Evolutionary conservation across 1,139 yeast species (phyloP).

Genomic region (Candida smagusa): DNA sequence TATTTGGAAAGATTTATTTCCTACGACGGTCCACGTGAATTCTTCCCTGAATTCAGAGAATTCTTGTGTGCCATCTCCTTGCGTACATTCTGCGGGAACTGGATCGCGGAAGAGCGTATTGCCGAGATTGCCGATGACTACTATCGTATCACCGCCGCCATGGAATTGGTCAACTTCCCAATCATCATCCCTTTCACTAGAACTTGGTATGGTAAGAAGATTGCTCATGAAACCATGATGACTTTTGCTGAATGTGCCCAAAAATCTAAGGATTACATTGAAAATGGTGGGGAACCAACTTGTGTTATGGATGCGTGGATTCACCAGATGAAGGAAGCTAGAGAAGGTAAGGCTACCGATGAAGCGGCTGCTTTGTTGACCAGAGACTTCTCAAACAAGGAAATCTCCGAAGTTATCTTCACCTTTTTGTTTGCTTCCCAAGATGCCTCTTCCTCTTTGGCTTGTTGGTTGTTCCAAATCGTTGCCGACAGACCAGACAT

Average conservation of each 20-base stretch:
- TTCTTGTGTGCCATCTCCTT: conserved; percentile 90
- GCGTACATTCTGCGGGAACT: conserved; percentile 92
- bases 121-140: conserved; percentile 86
- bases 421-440: conserved; percentile 96
- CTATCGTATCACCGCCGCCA: conserved; percentile 87
- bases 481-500: conserved; percentile 95
- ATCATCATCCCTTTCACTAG: conserved; percentile 92
- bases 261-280: conserved; percentile 76
- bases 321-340: conserved; percentile 74
- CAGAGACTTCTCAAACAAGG: conserved; percentile 84
- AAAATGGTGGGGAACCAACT: conserved; percentile 70
- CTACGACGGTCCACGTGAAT: conserved; percentile 61
- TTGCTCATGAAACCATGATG: conserved; percentile 92
- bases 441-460: conserved; percentile 96
- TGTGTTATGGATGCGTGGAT: conserved; percentile 98
- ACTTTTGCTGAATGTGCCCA: conserved; percentile 86
- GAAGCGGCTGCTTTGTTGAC: conserved; percentile 56
- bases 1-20: conserved; percentile 68
- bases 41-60: conserved; percentile 93
- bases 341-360: conserved; percentile 37
- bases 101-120: conserved; percentile 87
- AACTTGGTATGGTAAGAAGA: conserved; percentile 95
- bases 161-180: conserved; percentile 96
- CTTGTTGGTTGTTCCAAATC: conserved; percentile 97
- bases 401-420: conserved; percentile 92